Evolutionary conservation across 169 alveolate genomes (phyloP).

Genomic region (Cystoisospora suis): DNA sequence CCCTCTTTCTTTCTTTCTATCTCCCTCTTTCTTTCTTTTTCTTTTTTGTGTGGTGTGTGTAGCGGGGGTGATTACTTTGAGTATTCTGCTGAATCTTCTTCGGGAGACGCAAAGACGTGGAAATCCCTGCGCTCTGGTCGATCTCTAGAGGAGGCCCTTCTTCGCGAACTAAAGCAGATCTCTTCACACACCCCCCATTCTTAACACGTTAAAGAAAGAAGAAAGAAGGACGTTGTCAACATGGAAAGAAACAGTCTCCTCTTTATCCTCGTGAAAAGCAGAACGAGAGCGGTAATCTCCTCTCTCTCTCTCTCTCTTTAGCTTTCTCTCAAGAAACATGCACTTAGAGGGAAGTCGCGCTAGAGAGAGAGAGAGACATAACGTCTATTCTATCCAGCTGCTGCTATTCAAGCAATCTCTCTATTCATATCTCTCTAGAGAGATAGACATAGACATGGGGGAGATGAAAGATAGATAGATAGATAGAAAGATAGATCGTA

Average conservation of each 20-base stretch:
- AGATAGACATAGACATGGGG: background rate
- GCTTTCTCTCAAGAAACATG: background rate
- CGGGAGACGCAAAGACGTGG: background rate
- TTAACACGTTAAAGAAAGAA: background rate
- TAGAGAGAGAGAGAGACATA: background rate
- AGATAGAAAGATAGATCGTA: no score
- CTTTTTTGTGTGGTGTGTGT: background rate
- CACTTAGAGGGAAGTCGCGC: background rate
- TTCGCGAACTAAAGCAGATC: background rate
- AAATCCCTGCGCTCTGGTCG: background rate
- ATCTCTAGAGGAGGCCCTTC: background rate
- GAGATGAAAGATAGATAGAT: background rate
- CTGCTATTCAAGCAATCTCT: no score
- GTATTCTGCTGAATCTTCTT: background rate
- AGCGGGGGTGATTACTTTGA: slow-evolving; percentile 28
- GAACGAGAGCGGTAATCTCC: background rate
- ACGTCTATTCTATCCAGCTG: background rate
- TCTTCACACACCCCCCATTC: no score
- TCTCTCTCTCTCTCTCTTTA: background rate
- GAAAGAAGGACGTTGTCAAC: background rate
- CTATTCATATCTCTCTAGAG: no score
- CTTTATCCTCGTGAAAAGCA: background rate
- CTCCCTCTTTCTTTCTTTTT: background rate
- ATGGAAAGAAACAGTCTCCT: background rate
- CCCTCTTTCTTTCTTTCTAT: no score